A percentile compares a stretch with the other conserved stretches of the same genome.
These are phyloP conservation scores for Saccharum officinarum DNA, from an alignment of 176 grass and related monocot genomes.

Conservation along the genomic window DNA sequence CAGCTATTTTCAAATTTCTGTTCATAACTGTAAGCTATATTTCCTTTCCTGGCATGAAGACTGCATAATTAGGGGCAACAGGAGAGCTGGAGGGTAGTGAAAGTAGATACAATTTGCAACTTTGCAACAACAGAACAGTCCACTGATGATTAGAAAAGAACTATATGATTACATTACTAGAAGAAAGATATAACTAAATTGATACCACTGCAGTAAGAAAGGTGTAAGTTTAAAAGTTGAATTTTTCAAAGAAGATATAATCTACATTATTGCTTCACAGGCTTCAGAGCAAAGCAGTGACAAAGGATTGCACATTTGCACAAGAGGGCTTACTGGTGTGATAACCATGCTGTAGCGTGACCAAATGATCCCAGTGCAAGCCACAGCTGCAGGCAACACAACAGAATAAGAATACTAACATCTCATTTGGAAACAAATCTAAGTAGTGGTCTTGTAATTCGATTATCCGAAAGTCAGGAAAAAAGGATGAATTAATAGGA, in stretches of 20 bases:
- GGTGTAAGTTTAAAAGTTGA: neutral
- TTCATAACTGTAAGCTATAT: constrained; percentile 1
- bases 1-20: neutral
- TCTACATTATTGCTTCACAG: neutral
- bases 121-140: neutral
- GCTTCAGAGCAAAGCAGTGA: neutral
- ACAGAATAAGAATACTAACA: constrained; percentile 2
- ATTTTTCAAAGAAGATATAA: constrained; percentile 4
- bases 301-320: neutral
- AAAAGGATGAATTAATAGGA: constrained; percentile 1
- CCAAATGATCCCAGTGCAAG: constrained; percentile 68
- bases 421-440: neutral
- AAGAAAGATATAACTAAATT: neutral
- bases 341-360: constrained; percentile 71
- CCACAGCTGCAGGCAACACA: constrained; percentile 56
- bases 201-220: neutral
- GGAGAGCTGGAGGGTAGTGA: neutral
- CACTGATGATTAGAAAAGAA: constrained; percentile 6
- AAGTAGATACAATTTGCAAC: neutral
- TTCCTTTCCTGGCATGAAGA: neutral
- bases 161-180: neutral
- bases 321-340: constrained; percentile 54
- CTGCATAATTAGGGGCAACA: neutral
- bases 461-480: neutral
- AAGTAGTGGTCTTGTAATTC: neutral